phyloP scores from a whole-genome alignment of 202 grass and related monocot genomes.

The Cymbopogon flexuosus region DNA sequence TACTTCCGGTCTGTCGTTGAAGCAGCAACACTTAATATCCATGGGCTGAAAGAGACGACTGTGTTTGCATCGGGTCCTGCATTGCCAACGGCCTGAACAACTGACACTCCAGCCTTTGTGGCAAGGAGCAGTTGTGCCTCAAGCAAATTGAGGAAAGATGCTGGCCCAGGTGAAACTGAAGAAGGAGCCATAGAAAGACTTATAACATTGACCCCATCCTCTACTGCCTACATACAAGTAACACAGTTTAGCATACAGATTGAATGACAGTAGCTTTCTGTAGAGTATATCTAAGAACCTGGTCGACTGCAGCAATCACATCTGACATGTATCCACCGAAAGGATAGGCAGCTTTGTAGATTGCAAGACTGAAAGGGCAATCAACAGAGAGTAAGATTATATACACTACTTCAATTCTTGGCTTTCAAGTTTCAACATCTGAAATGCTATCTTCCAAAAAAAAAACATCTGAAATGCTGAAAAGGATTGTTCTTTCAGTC shows the following conservation, averaged over 20 bases:
- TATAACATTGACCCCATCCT: constrained; percentile 83
- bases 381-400: constrained; percentile 16
- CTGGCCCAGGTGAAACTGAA: constrained; percentile 47
- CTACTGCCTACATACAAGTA: constrained; percentile 69
- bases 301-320: constrained; percentile 81
- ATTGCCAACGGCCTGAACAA: constrained; percentile 90
- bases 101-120: constrained; percentile 72
- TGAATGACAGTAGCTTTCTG: constrained; percentile 23
- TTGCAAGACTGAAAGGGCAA: constrained; percentile 54
- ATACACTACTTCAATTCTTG: background rate
- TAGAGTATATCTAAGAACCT: constrained; percentile 44
- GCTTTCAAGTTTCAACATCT: background rate
- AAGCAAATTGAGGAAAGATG: constrained; percentile 81
- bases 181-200: constrained; percentile 76
- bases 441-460: constrained; percentile 6
- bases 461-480: background rate
- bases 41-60: constrained; percentile 88
- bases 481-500: constrained; percentile 6
- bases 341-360: constrained; percentile 89
- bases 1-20: constrained; percentile 71
- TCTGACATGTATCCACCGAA: constrained; percentile 95
- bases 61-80: constrained; percentile 57
- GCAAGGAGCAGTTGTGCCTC: constrained; percentile 85
- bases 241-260: background rate
- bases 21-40: constrained; percentile 89